Conservation (phyloP, 192 early-diverging fungal genomes). For the Backusella circina region DNA sequence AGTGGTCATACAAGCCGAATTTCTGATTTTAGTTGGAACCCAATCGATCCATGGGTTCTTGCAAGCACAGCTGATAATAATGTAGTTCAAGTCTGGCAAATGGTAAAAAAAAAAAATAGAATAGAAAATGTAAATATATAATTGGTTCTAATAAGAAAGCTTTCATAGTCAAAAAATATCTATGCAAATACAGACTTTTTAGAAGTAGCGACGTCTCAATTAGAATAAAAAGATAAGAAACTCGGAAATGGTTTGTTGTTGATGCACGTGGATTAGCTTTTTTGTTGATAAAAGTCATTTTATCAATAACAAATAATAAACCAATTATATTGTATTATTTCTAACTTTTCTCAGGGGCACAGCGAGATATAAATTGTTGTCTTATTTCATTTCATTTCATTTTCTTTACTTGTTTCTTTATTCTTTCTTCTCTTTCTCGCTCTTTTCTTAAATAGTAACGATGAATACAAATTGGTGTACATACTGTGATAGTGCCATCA, state of each 20-base stretch:
- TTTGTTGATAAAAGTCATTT: constrained; percentile 1
- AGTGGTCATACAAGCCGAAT: constrained; percentile 97
- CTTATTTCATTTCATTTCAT: neutral
- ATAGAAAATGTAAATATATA: neutral
- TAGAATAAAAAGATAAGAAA: constrained; percentile 24
- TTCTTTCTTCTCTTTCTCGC: neutral
- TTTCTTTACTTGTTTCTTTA: neutral
- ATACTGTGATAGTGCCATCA: constrained; percentile 35
- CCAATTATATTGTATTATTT: neutral
- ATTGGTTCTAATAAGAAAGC: neutral
- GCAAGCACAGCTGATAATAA: constrained; percentile 96
- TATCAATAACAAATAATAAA: neutral
- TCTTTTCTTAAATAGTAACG: neutral
- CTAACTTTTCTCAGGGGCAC: neutral
- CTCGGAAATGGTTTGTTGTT: neutral
- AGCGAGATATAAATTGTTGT: neutral
- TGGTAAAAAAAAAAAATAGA: constrained; percentile 53
- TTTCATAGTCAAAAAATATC: constrained; percentile 34
- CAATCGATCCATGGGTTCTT: constrained; percentile 90
- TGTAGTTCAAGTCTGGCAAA: constrained; percentile 97
- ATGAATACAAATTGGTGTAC: constrained; percentile 37
- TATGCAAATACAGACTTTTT: constrained; percentile 26
- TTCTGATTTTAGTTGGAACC: constrained; percentile 94
- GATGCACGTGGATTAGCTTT: neutral
- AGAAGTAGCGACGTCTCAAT: constrained; percentile 15